Evolutionary conservation across 768 basidiomycete species (phyloP).

Genomic region (Xerocomus spinulosus): DNA sequence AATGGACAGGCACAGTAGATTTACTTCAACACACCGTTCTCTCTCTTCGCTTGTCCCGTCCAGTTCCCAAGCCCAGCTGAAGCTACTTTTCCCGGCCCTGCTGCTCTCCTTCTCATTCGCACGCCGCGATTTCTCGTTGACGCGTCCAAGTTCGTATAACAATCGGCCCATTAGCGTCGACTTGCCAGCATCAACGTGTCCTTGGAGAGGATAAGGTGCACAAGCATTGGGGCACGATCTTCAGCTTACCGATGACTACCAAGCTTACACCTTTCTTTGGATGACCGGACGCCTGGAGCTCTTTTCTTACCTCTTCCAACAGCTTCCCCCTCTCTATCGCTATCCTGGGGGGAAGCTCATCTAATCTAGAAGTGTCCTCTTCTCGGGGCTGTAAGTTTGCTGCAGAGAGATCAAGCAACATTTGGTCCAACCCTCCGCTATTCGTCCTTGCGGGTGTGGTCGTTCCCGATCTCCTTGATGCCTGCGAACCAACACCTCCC

Average conservation of each 20-base stretch:
- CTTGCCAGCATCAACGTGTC: constrained; percentile 98
- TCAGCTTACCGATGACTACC: constrained; percentile 79
- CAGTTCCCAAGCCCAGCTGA: constrained; percentile 97
- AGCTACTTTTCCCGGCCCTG: constrained; percentile 90
- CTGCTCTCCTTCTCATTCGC: constrained; percentile 87
- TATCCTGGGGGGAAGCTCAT: constrained; percentile 58
- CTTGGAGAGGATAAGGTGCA: constrained; percentile 38
- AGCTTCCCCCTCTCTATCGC: constrained; percentile 75
- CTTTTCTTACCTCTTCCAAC: constrained; percentile 68
- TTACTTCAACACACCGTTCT: constrained; percentile 58
- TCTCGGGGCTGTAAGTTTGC: constrained; percentile 58
- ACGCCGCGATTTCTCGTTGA: constrained; percentile 79
- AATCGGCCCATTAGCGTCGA: constrained; percentile 96
- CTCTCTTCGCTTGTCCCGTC: constrained; percentile 92
- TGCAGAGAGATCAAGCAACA: constrained; percentile 68
- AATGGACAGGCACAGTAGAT: constrained; percentile 4
- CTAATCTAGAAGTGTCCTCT: constrained; percentile 31
- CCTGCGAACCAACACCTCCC: constrained; percentile 25
- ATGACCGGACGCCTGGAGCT: constrained; percentile 43
- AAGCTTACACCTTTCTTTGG: constrained; percentile 74
- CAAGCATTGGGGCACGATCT: neutral
- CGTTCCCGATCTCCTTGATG: constrained; percentile 37
- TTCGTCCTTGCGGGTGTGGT: constrained; percentile 39
- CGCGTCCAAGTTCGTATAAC: constrained; percentile 83
- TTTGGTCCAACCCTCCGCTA: constrained; percentile 42